phyloP scores from a whole-genome alignment of 2,329 filamentous ascomycete genomes.

The Thelonectria blattea region DNA sequence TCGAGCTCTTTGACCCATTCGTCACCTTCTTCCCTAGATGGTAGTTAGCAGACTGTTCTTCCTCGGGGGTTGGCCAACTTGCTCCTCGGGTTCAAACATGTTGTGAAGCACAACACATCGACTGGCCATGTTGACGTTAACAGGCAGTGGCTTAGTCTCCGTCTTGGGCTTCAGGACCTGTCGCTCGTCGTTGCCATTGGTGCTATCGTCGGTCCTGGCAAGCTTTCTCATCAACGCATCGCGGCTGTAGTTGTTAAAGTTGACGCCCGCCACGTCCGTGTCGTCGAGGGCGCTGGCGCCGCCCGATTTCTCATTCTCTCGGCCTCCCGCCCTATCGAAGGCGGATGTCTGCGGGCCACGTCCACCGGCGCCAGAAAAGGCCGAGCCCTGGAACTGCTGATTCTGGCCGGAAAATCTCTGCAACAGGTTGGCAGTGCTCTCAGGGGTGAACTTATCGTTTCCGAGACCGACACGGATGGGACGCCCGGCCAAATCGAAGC shows the following conservation, averaged over 20 bases:
- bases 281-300: conserved; percentile 96
- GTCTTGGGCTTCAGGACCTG: conserved; percentile 79
- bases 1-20: conserved; percentile 92
- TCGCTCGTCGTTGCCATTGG: conserved; percentile 70
- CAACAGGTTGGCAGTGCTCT: conserved; percentile 90
- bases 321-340: conserved; percentile 89
- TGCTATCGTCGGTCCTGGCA: conserved; percentile 87
- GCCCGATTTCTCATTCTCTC: conserved; percentile 87
- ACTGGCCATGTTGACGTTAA: conserved; percentile 90
- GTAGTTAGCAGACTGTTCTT: conserved; percentile 41
- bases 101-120: conserved; percentile 94
- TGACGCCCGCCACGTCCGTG: conserved; percentile 96
- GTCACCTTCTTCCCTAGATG: conserved; percentile 80
- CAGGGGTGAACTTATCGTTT: conserved; percentile 99
- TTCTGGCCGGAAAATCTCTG: conserved; percentile 89
- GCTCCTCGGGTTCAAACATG: conserved; percentile 93
- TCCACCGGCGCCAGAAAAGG: conserved; percentile 88
- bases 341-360: conserved; percentile 84
- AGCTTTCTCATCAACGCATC: conserved; percentile 99
- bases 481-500: conserved; percentile 95
- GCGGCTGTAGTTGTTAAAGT: conserved; percentile 99
- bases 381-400: conserved; percentile 83
- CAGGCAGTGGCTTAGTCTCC: conserved; percentile 77
- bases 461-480: conserved; percentile 98
- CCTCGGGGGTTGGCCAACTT: conserved; percentile 51